Evolutionary conservation across 2,329 filamentous ascomycete species (phyloP).

Genomic region (Mollisia scopiformis): DNA sequence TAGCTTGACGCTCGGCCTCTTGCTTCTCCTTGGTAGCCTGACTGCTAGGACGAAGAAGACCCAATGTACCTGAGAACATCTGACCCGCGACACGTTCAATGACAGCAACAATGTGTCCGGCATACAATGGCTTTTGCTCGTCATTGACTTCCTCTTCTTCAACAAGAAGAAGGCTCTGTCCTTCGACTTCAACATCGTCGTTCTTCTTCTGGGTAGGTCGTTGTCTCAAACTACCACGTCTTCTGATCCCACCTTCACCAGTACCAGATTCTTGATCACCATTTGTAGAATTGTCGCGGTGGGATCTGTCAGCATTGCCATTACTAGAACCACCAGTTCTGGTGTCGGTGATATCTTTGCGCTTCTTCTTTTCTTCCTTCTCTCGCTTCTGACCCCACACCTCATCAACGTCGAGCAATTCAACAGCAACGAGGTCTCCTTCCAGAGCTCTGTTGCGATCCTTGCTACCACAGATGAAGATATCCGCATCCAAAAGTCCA

Average conservation of each 20-base stretch:
- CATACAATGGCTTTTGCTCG: slow-evolving; percentile 95
- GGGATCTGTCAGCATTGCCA: slow-evolving; percentile 65
- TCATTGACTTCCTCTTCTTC: slow-evolving; percentile 99
- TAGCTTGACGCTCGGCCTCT: slow-evolving; percentile 90
- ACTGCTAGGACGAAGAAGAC: slow-evolving; percentile 91
- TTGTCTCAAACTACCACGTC: slow-evolving; percentile 93
- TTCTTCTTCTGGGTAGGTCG: slow-evolving; percentile 99
- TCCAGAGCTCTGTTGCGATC: slow-evolving; percentile 96
- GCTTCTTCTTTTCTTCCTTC: slow-evolving; percentile 99
- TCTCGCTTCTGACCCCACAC: slow-evolving; percentile 99
- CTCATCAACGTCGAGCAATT: slow-evolving; percentile 96
- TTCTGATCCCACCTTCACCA: slow-evolving; percentile 82
- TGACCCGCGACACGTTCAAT: slow-evolving; percentile 96
- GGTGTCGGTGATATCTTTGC: slow-evolving; percentile 96
- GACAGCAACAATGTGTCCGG: slow-evolving; percentile 95
- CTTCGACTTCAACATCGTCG: slow-evolving; percentile 97
- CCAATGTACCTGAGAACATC: slow-evolving; percentile 98
- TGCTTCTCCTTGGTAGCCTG: slow-evolving; percentile 99
- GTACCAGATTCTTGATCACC: slow-evolving; percentile 63
- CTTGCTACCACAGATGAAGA: slow-evolving; percentile 99
- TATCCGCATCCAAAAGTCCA: slow-evolving; percentile 87
- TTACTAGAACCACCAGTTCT: slow-evolving; percentile 76
- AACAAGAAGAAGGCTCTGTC: slow-evolving; percentile 92
- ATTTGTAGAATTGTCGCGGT: slow-evolving; percentile 56
- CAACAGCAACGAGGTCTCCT: slow-evolving; percentile 92